Evolutionary conservation across 345 rosid genomes (phyloP).

Genomic region (Eucalyptus erythrocorys): DNA sequence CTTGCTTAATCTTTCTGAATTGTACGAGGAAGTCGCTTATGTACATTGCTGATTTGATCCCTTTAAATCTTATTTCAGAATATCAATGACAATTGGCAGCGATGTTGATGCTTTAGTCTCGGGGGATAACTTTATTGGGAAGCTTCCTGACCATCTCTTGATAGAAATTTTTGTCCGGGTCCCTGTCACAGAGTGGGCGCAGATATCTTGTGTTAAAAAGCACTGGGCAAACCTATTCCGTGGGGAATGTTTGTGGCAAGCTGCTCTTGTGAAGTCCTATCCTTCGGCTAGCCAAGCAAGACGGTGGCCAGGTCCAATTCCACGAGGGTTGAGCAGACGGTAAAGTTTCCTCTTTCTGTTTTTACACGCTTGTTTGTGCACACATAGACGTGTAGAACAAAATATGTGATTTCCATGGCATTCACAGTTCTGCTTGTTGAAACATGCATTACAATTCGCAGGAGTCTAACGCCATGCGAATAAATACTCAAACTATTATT

Average conservation of each 20-base stretch:
- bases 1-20: background rate
- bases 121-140: constrained; percentile 25
- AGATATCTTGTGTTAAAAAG: constrained; percentile 52
- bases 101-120: constrained; percentile 5
- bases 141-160: constrained; percentile 73
- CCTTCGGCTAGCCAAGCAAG: constrained; percentile 40
- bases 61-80: constrained; percentile 16
- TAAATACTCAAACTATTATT: background rate
- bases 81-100: constrained; percentile 31
- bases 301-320: constrained; percentile 85
- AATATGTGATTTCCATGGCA: background rate
- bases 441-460: background rate
- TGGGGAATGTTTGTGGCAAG: constrained; percentile 81
- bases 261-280: constrained; percentile 48
- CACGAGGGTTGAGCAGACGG: constrained; percentile 60
- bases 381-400: background rate
- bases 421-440: background rate
- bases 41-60: background rate
- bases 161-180: constrained; percentile 68
- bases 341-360: background rate
- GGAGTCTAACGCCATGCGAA: background rate
- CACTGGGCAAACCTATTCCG: constrained; percentile 63
- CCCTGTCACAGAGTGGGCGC: constrained; percentile 52
- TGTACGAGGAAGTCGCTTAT: background rate
- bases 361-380: rapidly evolving